Evolutionary conservation across 1,139 yeast species (phyloP).

Genomic region (Suhomyces coccinellae): DNA sequence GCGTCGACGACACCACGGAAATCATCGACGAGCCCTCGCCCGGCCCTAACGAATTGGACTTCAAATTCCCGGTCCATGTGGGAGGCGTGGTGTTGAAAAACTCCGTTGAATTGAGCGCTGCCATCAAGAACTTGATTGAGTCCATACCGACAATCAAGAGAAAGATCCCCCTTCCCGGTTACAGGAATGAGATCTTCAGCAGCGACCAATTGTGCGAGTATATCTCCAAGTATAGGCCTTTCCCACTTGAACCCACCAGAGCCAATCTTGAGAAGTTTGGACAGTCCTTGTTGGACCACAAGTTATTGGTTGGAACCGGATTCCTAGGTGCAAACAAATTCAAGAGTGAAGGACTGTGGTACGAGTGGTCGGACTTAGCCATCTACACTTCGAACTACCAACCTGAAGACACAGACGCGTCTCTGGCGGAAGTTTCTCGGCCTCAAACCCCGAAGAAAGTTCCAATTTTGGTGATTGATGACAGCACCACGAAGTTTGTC

Average conservation of each 20-base stretch:
- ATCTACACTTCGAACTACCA: constrained; percentile 21
- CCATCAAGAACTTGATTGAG: constrained; percentile 27
- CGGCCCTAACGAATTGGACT: constrained; percentile 10
- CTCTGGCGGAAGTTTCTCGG: neutral
- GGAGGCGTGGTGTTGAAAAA: constrained; percentile 30
- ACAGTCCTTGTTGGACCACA: constrained; percentile 40
- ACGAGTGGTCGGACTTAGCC: constrained; percentile 48
- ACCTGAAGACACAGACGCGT: neutral
- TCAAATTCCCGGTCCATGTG: constrained; percentile 35
- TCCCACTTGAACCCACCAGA: constrained; percentile 40
- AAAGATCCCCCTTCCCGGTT: constrained; percentile 45
- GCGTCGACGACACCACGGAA: constrained; percentile 4
- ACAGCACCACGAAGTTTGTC: constrained; percentile 23
- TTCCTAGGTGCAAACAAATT: constrained; percentile 37
- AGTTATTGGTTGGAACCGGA: constrained; percentile 35
- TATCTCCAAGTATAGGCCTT: constrained; percentile 30
- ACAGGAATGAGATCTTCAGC: constrained; percentile 39
- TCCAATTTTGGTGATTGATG: constrained; percentile 15
- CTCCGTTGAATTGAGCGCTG: constrained; percentile 20
- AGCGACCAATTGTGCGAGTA: constrained; percentile 41
- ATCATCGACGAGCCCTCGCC: constrained; percentile 2
- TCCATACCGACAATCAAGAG: constrained; percentile 33
- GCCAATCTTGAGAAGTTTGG: constrained; percentile 45
- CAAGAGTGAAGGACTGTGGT: constrained; percentile 48
- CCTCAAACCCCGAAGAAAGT: constrained; percentile 8